Percentiles rank a stretch among this genome's conserved stretches.
Conservation (phyloP, 2,329 filamentous ascomycete genomes). For the Acephala macrosclerotiorum region DNA sequence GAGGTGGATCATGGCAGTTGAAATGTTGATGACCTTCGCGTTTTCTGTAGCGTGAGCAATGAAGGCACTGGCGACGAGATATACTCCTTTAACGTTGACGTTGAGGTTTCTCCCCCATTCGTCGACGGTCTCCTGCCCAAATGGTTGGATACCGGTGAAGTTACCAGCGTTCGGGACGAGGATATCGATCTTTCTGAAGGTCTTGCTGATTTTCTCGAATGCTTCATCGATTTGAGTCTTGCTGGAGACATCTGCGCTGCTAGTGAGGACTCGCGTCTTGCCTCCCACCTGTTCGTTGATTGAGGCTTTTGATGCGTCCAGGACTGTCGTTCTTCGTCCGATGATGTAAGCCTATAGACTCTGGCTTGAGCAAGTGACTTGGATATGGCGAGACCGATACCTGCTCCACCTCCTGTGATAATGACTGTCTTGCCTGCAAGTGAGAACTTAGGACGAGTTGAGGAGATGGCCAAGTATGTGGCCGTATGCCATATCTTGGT, state of each 20-base stretch:
- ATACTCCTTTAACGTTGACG: conserved; percentile 22
- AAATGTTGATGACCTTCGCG: conserved; percentile 22
- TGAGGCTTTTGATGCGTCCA: conserved; percentile 33
- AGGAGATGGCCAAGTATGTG: conserved; percentile 43
- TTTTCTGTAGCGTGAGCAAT: conserved; percentile 2
- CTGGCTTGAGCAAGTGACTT: conserved; percentile 13
- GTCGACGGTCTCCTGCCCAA: conserved; percentile 1
- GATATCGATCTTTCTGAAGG: conserved; percentile 11
- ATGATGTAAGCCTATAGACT: conserved; percentile 1
- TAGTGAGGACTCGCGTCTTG: conserved; percentile 36
- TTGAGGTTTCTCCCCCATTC: conserved; percentile 12
- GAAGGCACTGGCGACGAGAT: conserved; percentile 19
- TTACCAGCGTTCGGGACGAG: conserved; percentile 23
- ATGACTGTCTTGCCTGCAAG: conserved; percentile 23
- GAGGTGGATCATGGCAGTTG: conserved; percentile 19
- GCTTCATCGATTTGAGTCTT: conserved; percentile 21
- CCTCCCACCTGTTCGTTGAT: conserved; percentile 12
- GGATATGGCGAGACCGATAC: conserved; percentile 34
- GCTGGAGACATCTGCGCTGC: conserved; percentile 37
- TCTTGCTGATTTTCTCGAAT: conserved; percentile 1
- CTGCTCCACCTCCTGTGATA: conserved; percentile 26
- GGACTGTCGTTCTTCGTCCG: conserved; percentile 36
- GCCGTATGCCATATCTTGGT: conserved; percentile 34
- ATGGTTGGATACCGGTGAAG: conserved; percentile 1
- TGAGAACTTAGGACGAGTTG: conserved; percentile 28